Evolutionary conservation across 768 basidiomycete genomes (phyloP).

Genomic region (Chalciporus sphaerocephalus): DNA sequence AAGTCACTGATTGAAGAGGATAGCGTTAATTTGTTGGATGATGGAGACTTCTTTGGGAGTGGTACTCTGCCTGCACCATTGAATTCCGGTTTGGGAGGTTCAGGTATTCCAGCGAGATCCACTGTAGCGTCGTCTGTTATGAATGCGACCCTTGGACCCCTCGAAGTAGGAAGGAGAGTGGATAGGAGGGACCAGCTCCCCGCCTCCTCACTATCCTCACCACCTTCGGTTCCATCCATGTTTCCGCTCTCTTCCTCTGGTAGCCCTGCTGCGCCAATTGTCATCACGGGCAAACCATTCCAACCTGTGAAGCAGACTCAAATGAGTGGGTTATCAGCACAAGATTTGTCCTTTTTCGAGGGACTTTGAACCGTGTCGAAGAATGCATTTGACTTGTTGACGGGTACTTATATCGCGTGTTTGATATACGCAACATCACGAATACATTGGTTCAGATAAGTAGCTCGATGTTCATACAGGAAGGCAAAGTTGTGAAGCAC

Average conservation of each 20-base stretch:
- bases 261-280: slow-evolving; percentile 8
- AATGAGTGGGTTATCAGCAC: slow-evolving; percentile 67
- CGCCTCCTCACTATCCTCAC: slow-evolving; percentile 15
- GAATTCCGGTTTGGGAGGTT: neutral
- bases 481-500: too few species aligned
- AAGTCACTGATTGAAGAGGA: neutral
- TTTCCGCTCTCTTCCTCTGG: slow-evolving; percentile 15
- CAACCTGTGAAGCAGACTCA: slow-evolving; percentile 19
- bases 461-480: neutral
- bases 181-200: slow-evolving; percentile 9
- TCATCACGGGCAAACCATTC: slow-evolving; percentile 6
- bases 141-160: neutral
- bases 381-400: neutral
- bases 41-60: slow-evolving; percentile 1
- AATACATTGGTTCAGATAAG: neutral
- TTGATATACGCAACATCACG: neutral
- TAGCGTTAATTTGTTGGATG: slow-evolving; percentile 19
- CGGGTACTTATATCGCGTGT: neutral
- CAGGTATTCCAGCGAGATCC: neutral
- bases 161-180: slow-evolving; percentile 4
- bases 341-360: slow-evolving; percentile 87
- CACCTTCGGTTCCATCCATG: slow-evolving; percentile 15
- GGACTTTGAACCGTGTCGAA: slow-evolving; percentile 42
- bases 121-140: neutral
- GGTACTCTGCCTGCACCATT: neutral